phyloP scores from a whole-genome alignment of 148 eudicot genomes.

The Nepenthes gracilis region DNA sequence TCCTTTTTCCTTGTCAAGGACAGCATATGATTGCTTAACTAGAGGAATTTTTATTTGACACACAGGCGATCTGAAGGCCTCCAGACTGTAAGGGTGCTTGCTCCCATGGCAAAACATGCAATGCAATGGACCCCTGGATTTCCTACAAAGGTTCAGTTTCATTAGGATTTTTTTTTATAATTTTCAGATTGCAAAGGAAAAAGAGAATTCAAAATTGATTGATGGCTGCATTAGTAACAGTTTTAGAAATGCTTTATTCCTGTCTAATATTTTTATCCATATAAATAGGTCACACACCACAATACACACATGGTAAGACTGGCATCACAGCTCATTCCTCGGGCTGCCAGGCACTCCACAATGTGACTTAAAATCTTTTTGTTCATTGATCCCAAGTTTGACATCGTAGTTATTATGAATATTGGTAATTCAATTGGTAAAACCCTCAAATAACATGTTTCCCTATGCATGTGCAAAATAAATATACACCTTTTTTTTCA shows the following conservation, averaged over 20 bases:
- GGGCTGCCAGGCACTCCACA: not conserved
- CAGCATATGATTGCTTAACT: not conserved
- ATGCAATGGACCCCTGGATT: conserved; percentile 73
- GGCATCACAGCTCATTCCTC: no score
- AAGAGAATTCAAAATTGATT: not conserved
- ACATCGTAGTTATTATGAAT: no score
- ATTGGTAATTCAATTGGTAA: no score
- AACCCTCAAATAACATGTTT: no score
- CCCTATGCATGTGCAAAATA: no score
- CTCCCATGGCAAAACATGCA: conserved; percentile 71
- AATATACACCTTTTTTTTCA: no score
- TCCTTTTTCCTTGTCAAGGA: not conserved
- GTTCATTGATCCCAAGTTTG: no score
- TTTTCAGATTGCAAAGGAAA: not conserved
- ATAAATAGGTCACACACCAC: not conserved
- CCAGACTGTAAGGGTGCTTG: conserved; percentile 69
- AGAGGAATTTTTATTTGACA: conserved; percentile 2
- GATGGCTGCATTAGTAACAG: not conserved
- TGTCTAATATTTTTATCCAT: no score
- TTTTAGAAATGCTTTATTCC: not conserved
- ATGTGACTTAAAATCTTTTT: no score
- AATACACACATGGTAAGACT: not conserved
- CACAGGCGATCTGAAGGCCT: conserved; percentile 95
- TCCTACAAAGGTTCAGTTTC: conserved; percentile 66
- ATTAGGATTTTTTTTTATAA: no score